Base-by-base conservation (phyloP, 805 yeast species). In the Komagataella phaffii region DNA sequence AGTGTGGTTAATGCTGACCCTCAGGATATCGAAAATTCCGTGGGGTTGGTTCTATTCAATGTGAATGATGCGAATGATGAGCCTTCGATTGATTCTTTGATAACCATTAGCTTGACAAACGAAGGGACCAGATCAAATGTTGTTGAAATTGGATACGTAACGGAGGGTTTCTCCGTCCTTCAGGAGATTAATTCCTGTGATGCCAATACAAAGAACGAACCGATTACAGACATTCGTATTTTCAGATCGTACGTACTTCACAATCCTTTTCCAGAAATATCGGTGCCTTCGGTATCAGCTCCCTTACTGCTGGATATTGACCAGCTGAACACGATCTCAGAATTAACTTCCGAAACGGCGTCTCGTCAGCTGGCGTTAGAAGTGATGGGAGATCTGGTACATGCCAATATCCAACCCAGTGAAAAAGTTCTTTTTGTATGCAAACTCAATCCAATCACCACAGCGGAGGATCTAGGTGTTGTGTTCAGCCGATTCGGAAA, bases 401-500 rank as follows among this genome's bases (percentile, higher is more conserved):
- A 71, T 44, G 80, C 83, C 2, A 74, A 74, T 18, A 75, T 73
- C 21, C 72, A 73, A 55, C 88, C 89, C 0, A 72, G 80, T 50
- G 88, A 83, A 52, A 72, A 70, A 47, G 80, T 80, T 3, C 61
- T 83, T 14, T 83, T 83, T 57, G 74, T 83, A 3, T 81, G 88
- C 58, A 79, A 78, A 55, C 62, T 83, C 56, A 83, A 83, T 56
- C 79, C 84, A 1, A 63, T 81, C 1, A 83, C 89, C 3, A 66
- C 67, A n/a, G 77, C 71, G 23, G 78, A 75, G 4, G 86, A 83
- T 49, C 60, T 83, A 24, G 65, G 69, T 45, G 61, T 74, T 36
- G 77, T 83, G 12, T 83, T 83, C 58, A 68, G 76, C n/a, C 66
- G 85, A 50, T 83, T 81, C 65, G 89, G 89, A 1, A 55, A 63